Conservation (phyloP, 306 rosid genomes). For the Hippophae rhamnoides region DNA sequence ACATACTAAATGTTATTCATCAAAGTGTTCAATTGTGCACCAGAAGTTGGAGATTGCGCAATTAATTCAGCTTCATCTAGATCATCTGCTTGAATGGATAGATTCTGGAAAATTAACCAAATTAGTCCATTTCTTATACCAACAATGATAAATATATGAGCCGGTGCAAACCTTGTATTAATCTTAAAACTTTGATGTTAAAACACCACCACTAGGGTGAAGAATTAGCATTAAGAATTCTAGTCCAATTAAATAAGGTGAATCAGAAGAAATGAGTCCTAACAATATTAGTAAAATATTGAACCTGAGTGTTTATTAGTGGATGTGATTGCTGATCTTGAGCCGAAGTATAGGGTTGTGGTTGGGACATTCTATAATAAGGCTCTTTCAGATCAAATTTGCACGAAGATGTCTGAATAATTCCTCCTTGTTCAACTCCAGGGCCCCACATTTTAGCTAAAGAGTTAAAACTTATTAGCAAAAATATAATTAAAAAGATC, state of each 20-base stretch:
- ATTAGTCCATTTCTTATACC: constrained; percentile 1
- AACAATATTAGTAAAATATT: background rate
- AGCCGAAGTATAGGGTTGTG: constrained; percentile 55
- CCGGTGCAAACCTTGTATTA: background rate
- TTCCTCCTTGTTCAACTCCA: constrained; percentile 87
- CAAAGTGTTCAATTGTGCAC: constrained; percentile 50
- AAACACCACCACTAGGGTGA: background rate
- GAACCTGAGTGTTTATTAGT: constrained; percentile 61
- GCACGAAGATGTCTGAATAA: constrained; percentile 84
- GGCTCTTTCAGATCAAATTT: constrained; percentile 94
- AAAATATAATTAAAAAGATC: constrained; percentile 17
- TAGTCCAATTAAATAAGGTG: background rate
- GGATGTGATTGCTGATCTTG: constrained; percentile 75
- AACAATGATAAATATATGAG: background rate
- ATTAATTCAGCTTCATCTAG: constrained; percentile 61
- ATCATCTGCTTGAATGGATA: constrained; percentile 57
- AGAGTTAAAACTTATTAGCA: constrained; percentile 12
- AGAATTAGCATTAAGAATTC: background rate
- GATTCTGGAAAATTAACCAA: constrained; percentile 34
- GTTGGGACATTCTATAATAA: constrained; percentile 96
- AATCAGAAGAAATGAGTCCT: background rate
- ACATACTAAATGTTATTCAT: constrained; percentile 27
- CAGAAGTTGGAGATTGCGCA: constrained; percentile 60
- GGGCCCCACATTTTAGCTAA: constrained; percentile 99
- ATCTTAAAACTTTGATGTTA: background rate